Conservation (phyloP, 495 filamentous ascomycete genomes). For the Penicillium silybi region DNA sequence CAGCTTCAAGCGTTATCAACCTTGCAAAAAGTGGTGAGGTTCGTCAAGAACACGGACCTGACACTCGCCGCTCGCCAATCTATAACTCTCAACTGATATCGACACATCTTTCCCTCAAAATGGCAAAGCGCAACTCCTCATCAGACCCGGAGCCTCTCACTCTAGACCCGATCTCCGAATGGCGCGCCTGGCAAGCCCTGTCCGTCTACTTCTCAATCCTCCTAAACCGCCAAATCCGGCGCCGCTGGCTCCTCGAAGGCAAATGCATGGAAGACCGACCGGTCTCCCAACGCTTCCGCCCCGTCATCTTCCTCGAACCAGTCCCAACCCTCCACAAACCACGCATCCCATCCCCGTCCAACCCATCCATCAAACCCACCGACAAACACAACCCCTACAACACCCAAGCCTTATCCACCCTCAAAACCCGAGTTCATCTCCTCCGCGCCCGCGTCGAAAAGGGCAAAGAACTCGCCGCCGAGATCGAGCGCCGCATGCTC, state of each 20-base stretch:
- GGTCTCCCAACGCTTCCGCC: slow-evolving; percentile 15
- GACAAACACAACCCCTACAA: slow-evolving; percentile 4
- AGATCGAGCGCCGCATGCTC: slow-evolving; percentile 24
- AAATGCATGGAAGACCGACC: slow-evolving; percentile 16
- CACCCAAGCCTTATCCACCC: neutral
- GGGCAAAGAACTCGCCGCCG: slow-evolving; percentile 24
- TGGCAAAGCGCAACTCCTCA: neutral
- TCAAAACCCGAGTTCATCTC: slow-evolving; percentile 10
- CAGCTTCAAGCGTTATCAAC: neutral
- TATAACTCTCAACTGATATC: neutral
- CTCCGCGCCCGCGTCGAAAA: slow-evolving; percentile 27
- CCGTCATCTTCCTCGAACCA: slow-evolving; percentile 20
- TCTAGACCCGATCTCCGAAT: slow-evolving; percentile 24
- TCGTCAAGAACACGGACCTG: neutral
- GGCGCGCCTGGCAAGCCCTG: slow-evolving; percentile 23
- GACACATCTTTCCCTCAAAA: neutral
- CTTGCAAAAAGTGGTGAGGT: neutral
- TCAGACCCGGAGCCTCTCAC: neutral
- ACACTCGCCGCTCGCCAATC: neutral
- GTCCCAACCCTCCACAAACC: slow-evolving; percentile 17
- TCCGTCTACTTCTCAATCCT: slow-evolving; percentile 19
- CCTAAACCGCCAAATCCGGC: slow-evolving; percentile 25
- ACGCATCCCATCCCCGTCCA: neutral
- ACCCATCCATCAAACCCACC: neutral
- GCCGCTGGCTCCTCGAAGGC: slow-evolving; percentile 24